Conservation (phyloP, 345 rosid genomes). For the Salix viminalis region DNA sequence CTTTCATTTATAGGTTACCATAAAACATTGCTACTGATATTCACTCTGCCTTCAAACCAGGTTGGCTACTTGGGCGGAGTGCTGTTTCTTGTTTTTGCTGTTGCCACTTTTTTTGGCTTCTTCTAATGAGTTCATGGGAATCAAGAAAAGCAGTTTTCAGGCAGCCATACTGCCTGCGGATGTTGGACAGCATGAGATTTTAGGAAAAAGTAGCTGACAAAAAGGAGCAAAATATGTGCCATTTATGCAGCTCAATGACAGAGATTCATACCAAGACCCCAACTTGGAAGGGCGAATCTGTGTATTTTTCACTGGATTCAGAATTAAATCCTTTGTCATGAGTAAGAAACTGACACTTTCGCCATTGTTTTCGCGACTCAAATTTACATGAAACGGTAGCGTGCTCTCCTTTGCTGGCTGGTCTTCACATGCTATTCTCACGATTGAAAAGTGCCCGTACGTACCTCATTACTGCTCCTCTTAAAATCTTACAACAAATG, state of each 20-base stretch:
- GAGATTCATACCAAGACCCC: not conserved
- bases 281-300: not conserved
- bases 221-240: not conserved
- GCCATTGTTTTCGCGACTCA: not conserved
- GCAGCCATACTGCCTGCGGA: not conserved
- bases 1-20: not conserved
- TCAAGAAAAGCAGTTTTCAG: conserved; percentile 5
- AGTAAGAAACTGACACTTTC: not conserved
- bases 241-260: not conserved
- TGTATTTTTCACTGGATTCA: not conserved
- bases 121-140: conserved; percentile 37
- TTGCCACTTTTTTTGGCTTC: conserved; percentile 82
- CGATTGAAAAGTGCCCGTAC: too few relatives aligned
- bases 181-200: not conserved
- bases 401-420: not conserved
- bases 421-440: not conserved
- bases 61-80: conserved; percentile 89
- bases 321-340: not conserved
- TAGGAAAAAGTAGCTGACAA: conserved; percentile 3
- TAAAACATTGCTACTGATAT: not conserved
- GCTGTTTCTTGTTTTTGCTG: conserved; percentile 78
- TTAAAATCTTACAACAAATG: too few relatives aligned
- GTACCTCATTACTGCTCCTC: too few relatives aligned
- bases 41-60: conserved; percentile 43
- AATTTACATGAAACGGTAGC: not conserved